Evolutionary conservation across 208 protist species (phyloP).

Genomic region (Sergeia podlipaevii): DNA sequence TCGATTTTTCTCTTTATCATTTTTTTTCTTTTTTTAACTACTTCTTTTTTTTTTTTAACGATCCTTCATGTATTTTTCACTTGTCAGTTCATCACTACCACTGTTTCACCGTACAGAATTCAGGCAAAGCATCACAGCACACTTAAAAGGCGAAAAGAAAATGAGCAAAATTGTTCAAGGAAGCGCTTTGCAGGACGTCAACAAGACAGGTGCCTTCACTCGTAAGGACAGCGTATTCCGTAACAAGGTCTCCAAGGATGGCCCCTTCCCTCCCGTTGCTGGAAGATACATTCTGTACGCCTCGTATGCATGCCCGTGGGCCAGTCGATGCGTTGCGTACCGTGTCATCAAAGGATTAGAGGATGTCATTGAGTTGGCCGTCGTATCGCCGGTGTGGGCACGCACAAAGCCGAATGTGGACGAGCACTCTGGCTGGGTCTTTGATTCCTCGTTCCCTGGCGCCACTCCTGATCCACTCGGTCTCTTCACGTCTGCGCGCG

Average conservation of each 20-base stretch:
- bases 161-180: conserved; percentile 4
- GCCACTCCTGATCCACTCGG: conserved; percentile 38
- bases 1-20: too few species aligned
- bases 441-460: conserved; percentile 31
- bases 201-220: conserved; percentile 51
- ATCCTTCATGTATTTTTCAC: conserved; percentile 7
- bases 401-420: conserved; percentile 30
- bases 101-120: too few species aligned
- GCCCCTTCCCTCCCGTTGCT: conserved; percentile 33
- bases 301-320: conserved; percentile 87
- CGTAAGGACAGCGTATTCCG: conserved; percentile 51
- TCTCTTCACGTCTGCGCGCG: conserved; percentile 20
- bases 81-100: background rate
- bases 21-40: conserved; percentile 22
- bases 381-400: conserved; percentile 53
- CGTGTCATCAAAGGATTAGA: conserved; percentile 55
- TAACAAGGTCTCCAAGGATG: conserved; percentile 30
- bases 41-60: conserved; percentile 4
- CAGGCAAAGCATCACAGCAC: too few species aligned
- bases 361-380: conserved; percentile 40
- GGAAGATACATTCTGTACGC: conserved; percentile 90
- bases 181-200: conserved; percentile 31
- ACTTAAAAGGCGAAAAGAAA: too few species aligned
- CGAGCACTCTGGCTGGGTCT: conserved; percentile 59
- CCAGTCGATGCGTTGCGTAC: conserved; percentile 45